phyloP scores from a whole-genome alignment of 2,329 filamentous ascomycete species.

The Colletotrichum noveboracense region DNA sequence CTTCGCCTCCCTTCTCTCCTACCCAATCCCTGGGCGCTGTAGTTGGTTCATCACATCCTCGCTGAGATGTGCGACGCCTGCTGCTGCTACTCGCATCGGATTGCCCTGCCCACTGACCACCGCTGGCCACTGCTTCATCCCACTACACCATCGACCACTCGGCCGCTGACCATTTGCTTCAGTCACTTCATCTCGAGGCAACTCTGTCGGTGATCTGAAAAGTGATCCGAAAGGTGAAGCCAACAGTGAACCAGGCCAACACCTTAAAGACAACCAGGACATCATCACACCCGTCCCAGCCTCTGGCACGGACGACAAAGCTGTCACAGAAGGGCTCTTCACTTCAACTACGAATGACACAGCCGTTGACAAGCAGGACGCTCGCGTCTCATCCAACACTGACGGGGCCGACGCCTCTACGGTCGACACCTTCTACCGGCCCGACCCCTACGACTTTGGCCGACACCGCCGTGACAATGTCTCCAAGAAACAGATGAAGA shows the following conservation, averaged over 20 bases:
- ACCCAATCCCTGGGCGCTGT: not conserved
- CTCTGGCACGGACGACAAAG: slow-evolving; percentile 7
- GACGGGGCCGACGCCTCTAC: slow-evolving; percentile 1
- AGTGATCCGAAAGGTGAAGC: not conserved
- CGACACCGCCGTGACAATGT: slow-evolving; percentile 44
- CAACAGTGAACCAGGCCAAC: not conserved
- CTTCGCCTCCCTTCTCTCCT: not conserved
- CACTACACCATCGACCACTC: not conserved
- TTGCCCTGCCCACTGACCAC: slow-evolving; percentile 15
- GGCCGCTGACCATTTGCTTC: not conserved
- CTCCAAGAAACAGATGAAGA: slow-evolving; percentile 50
- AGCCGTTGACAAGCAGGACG: not conserved
- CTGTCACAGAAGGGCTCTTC: not conserved
- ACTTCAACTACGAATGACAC: not conserved
- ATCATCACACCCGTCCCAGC: not conserved
- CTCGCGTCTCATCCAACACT: not conserved
- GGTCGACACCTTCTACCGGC: slow-evolving; percentile 16
- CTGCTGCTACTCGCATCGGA: slow-evolving; percentile 13
- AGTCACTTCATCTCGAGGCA: not conserved
- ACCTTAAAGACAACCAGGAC: not conserved
- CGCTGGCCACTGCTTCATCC: not conserved
- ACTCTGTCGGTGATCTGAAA: slow-evolving; percentile 4
- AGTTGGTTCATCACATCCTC: slow-evolving; percentile 16
- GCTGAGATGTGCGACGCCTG: not conserved
- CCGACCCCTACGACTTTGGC: slow-evolving; percentile 44